Evolutionary conservation across 176 grass and related monocot genomes (phyloP).

Genomic region (Eleusine coracana): DNA sequence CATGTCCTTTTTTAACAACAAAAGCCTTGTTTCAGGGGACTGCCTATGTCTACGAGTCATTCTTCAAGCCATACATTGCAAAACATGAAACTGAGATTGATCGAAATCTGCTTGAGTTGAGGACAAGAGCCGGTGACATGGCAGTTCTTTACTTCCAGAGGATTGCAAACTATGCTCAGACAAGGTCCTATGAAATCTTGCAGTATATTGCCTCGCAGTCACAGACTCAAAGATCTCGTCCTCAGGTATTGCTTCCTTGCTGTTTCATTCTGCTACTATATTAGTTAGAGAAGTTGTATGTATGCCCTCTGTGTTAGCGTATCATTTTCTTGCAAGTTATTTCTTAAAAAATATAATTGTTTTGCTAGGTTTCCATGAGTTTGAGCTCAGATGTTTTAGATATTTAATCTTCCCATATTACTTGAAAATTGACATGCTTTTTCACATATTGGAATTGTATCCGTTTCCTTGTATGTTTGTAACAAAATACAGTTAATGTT

Average conservation of each 20-base stretch:
- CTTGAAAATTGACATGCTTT: not conserved
- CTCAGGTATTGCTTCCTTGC: slow-evolving; percentile 41
- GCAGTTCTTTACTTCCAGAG: slow-evolving; percentile 62
- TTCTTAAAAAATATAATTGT: not conserved
- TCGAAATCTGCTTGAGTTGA: slow-evolving; percentile 73
- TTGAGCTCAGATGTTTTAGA: slow-evolving; percentile 26
- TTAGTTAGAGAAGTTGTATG: not conserved
- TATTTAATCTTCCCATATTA: not conserved
- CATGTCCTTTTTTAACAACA: slow-evolving; percentile 11
- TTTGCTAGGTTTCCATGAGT: slow-evolving; percentile 7
- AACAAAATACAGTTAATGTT: not conserved
- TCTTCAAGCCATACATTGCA: slow-evolving; percentile 77
- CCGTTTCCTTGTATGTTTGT: not conserved
- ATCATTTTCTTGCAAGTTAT: not conserved
- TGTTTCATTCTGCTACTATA: slow-evolving; percentile 20
- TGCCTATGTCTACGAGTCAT: slow-evolving; percentile 79
- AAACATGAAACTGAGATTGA: slow-evolving; percentile 91
- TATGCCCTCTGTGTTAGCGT: not conserved
- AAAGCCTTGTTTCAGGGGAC: slow-evolving; percentile 66
- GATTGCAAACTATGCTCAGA: slow-evolving; percentile 67
- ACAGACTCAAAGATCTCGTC: slow-evolving; percentile 26
- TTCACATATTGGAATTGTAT: slow-evolving; percentile 4
- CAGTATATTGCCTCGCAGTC: slow-evolving; percentile 82
- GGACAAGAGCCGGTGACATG: slow-evolving; percentile 60
- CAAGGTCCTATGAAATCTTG: slow-evolving; percentile 77